Evolutionary conservation across 1,139 yeast genomes (phyloP), one percentile per base, ranked within the genome.

Genomic region (Yamadazyma taylorii): DNA sequence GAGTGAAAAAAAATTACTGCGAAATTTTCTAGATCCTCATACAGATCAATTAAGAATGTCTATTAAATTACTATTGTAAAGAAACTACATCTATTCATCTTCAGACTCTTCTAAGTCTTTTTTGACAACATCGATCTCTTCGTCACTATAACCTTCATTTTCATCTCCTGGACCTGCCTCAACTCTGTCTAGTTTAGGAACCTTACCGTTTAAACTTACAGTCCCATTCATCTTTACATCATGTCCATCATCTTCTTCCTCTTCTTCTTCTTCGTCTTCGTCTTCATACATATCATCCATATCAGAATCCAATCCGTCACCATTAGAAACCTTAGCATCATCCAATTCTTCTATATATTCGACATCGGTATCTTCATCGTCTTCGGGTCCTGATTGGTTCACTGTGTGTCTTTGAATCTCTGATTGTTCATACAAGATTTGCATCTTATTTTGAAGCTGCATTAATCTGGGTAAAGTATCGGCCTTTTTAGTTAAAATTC

Each of bases 381-480:
- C 58, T 7, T 61, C 65, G 8, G 54, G 45, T 23, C 41, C 51
- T 16, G 58, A 60, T 9, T 38, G 41, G 30, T 48, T 53, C 27
- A 80, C 63, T 40, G 25, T 61, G 12, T 81, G 87, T 26, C 73
- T 66, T 52, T 94, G 79, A 46, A 88, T 65, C 38, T 76, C 80
- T 41, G 81, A 71, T 56, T 84, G 95, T 25, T 89, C 81, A 48
- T 79, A 70, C 26, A 89, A 69, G 59, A 85, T 75, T 42, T 80
- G 81, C 43, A 92, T 65, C 45, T 92, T 79, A 13, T 96, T 95
- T 53, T 89, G 95, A 40, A 94, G 67, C 32, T 90, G 87, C 49
- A 89, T 66, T 37, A 94, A 68, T 49, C 89, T 78, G 4, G 95
- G 92, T 39, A 92, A 69, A 4, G 89, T 78, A 31, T 78, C 75